Base-by-base conservation (phyloP, 2,329 filamentous ascomycete genomes). In the Lecanicillium sp. region DNA sequence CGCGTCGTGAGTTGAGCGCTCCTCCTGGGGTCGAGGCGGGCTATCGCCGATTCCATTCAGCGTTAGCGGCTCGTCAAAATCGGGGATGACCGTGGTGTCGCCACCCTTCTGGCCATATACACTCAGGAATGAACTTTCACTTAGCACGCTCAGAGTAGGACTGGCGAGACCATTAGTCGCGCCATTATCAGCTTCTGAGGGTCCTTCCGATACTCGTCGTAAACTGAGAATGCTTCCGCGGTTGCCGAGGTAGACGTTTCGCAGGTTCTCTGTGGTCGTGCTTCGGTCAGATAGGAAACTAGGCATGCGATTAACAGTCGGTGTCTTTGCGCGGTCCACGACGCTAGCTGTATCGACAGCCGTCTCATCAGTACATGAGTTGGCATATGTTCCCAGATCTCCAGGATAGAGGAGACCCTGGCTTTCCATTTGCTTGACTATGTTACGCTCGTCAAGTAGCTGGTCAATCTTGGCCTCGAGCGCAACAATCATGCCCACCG, bases 41-140 rank as follows among this genome's bases (percentile, higher is more conserved):
- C 42, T 45, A 20, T 45, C 48, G 3, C 38, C 42, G 20, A 45
- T 37, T 3, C 57, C 56, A 37, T 61, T 54, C 29, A 57, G 47
- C 9, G 49, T 46, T 5, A 55, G 45, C 1, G 55, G 50, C 27
- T 62, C 57, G 15, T 61, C 58, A 4, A 56, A 44, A 4, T 54
- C 46, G 14, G 42, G 41, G 3, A 51, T 43, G 4, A 49, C 47
- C 10, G 48, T 48, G 19, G 47, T 49, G 9, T 55, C 52, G 2
- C 48, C 39, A 7, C 44, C 49, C 44, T 67, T 69, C 17, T 64
- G 57, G 3, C 78, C 79, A 40, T 84, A 84, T 0, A 84, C 64
- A 47, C 79, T 83, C 17, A 73, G 48, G 48, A 84, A 82, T 0
- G 79, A 83, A 52, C 78, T 82, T 54, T 83, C 78, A 46, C 79